phyloP scores from a whole-genome alignment of 1,139 yeast genomes.

The Pichiaceae sp. region DNA sequence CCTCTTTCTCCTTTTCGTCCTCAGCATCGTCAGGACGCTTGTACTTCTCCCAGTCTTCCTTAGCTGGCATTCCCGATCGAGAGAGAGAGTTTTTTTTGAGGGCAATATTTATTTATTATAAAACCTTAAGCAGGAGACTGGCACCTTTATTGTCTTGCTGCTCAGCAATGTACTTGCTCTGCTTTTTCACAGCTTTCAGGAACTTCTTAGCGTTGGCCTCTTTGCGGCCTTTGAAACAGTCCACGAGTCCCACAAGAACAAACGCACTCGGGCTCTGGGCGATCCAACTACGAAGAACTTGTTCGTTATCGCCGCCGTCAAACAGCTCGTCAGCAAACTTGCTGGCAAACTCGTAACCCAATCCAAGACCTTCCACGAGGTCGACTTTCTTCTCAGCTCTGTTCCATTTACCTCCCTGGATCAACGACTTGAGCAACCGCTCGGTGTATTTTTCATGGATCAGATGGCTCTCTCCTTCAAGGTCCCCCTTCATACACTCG shows the following conservation, averaged over 20 bases:
- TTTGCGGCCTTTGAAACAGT: slow-evolving; percentile 32
- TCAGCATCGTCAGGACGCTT: slow-evolving; percentile 70
- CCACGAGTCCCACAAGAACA: slow-evolving; percentile 64
- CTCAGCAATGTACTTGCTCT: slow-evolving; percentile 38
- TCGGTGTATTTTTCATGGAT: slow-evolving; percentile 68
- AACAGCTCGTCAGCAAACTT: slow-evolving; percentile 44
- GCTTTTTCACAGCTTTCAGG: slow-evolving; percentile 42
- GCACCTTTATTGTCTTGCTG: slow-evolving; percentile 65
- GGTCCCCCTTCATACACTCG: slow-evolving; percentile 58
- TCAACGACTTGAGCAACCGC: slow-evolving; percentile 68
- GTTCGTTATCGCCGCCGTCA: slow-evolving; percentile 34
- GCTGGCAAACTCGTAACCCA: slow-evolving; percentile 59
- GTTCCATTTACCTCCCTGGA: slow-evolving; percentile 80
- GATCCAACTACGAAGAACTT: slow-evolving; percentile 59
- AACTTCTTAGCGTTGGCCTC: slow-evolving; percentile 36
- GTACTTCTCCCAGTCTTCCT: slow-evolving; percentile 96
- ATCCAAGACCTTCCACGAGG: slow-evolving; percentile 32
- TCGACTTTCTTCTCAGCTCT: slow-evolving; percentile 45
- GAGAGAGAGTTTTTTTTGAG: no score
- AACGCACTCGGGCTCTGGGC: slow-evolving; percentile 66
- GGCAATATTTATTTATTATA: slow-evolving; percentile 7
- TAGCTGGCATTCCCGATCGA: slow-evolving; percentile 54
- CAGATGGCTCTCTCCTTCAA: slow-evolving; percentile 58
- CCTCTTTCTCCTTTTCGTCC: slow-evolving; percentile 48
- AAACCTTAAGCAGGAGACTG: slow-evolving; percentile 45